Evolutionary conservation across 345 rosid genomes (phyloP).

Genomic region (Lagerstroemia speciosa): DNA sequence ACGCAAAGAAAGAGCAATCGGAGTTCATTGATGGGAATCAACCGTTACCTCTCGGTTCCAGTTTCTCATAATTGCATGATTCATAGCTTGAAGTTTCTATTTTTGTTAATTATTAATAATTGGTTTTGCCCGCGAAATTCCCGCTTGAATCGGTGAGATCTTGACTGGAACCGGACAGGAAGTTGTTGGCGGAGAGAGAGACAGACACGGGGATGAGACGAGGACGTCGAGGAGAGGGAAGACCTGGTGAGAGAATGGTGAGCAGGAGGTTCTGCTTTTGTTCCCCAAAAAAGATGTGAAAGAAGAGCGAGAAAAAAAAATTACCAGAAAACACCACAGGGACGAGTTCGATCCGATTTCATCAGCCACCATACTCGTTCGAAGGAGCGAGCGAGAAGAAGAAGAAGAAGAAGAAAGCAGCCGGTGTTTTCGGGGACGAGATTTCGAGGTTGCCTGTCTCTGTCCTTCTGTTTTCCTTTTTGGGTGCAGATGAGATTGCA

Average conservation of each 20-base stretch:
- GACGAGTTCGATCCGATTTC: slow-evolving; percentile 1
- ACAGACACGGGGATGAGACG: neutral
- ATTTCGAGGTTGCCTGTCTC: neutral
- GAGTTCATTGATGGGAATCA: no score
- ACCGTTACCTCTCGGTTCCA: no score
- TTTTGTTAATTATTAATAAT: neutral
- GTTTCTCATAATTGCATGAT: no score
- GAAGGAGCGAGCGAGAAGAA: neutral
- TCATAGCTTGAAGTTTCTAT: neutral
- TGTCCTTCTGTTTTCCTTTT: neutral
- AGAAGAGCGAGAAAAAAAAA: neutral
- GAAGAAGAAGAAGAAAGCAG: no score
- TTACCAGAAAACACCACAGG: slow-evolving; percentile 11
- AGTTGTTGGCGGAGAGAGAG: neutral
- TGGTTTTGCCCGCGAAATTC: slow-evolving; percentile 4
- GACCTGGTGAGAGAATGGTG: neutral
- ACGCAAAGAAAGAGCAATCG: no score
- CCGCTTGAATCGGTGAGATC: neutral
- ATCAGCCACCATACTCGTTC: neutral
- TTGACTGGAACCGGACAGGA: slow-evolving; percentile 1
- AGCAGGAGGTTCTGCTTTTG: neutral
- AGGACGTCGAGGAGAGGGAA: neutral
- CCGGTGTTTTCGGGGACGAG: slow-evolving; percentile 3
- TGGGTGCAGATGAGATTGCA: neutral
- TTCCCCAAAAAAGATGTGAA: neutral